phyloP scores from a whole-genome alignment of 1,284 basidiomycete genomes.

The Puccinia novopanici region DNA sequence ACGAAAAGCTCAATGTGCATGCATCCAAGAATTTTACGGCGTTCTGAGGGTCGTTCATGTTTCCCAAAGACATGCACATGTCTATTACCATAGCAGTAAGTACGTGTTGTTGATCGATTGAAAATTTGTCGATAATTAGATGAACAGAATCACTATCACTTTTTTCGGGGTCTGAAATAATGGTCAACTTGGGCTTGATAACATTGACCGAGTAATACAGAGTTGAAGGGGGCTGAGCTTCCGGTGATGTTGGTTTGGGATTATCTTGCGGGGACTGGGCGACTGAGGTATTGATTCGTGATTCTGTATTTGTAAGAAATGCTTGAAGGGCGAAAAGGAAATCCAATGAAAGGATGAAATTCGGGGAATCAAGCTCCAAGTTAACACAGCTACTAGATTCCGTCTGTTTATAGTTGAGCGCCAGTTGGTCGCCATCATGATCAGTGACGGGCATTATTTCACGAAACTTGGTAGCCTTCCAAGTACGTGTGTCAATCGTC shows the following conservation, averaged over 20 bases:
- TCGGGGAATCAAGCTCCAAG: constrained; percentile 87
- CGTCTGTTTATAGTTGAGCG: constrained; percentile 83
- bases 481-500: constrained; percentile 81
- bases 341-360: constrained; percentile 89
- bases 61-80: constrained; percentile 49
- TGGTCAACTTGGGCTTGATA: constrained; percentile 43
- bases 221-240: constrained; percentile 7
- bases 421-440: constrained; percentile 89
- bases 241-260: constrained; percentile 24
- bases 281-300: constrained; percentile 48
- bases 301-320: constrained; percentile 75
- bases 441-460: constrained; percentile 91
- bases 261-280: constrained; percentile 10
- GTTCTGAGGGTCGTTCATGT: constrained; percentile 37
- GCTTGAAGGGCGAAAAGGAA: constrained; percentile 83
- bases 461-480: constrained; percentile 76
- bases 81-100: constrained; percentile 35
- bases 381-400: constrained; percentile 70
- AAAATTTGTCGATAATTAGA: constrained; percentile 49
- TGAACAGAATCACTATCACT: constrained; percentile 46
- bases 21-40: constrained; percentile 49
- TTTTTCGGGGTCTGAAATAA: constrained; percentile 49
- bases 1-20: constrained; percentile 49
- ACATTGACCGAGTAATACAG: constrained; percentile 41
- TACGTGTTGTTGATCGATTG: constrained; percentile 37